These are phyloP conservation scores for Combretum micranthum DNA, from an alignment of 345 rosid species.

Conservation along the genomic window DNA sequence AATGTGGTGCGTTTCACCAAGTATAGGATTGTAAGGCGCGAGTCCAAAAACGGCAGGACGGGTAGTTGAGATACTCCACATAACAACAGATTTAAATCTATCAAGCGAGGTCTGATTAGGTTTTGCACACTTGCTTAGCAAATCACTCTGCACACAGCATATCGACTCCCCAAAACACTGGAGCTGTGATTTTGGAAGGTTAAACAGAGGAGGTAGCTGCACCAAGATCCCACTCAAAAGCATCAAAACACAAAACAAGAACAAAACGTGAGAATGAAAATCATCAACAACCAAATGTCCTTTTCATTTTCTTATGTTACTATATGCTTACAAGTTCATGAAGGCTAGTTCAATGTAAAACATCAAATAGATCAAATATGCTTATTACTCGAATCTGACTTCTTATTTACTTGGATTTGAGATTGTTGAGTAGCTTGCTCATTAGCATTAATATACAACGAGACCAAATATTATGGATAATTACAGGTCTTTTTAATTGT, in stretches of 20 bases:
- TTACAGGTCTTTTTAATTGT: no score
- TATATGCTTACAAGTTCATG: no score
- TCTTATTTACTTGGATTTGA: no score
- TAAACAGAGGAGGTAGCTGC: constrained; percentile 72
- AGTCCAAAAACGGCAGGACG: constrained; percentile 58
- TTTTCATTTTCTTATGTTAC: no score
- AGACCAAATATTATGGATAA: no score
- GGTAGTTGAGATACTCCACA: constrained; percentile 60
- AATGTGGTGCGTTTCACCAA: constrained; percentile 93
- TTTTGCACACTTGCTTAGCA: constrained; percentile 37
- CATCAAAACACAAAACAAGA: not conserved
- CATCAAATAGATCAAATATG: no score
- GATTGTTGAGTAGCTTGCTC: no score
- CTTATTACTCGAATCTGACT: no score
- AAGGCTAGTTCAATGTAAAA: no score
- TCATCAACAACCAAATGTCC: no score
- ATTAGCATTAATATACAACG: no score
- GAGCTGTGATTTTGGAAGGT: constrained; percentile 77
- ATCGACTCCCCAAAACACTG: constrained; percentile 68
- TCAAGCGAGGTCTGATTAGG: constrained; percentile 36
- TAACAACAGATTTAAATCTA: constrained; percentile 45
- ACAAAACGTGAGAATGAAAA: not conserved
- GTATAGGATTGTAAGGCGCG: constrained; percentile 76
- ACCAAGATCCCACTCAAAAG: not conserved
- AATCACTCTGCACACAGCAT: constrained; percentile 36